Evolutionary conservation across 202 grass and related monocot species (phyloP), one percentile per base, ranked within the genome.

Genomic region (Panicum virgatum): DNA sequence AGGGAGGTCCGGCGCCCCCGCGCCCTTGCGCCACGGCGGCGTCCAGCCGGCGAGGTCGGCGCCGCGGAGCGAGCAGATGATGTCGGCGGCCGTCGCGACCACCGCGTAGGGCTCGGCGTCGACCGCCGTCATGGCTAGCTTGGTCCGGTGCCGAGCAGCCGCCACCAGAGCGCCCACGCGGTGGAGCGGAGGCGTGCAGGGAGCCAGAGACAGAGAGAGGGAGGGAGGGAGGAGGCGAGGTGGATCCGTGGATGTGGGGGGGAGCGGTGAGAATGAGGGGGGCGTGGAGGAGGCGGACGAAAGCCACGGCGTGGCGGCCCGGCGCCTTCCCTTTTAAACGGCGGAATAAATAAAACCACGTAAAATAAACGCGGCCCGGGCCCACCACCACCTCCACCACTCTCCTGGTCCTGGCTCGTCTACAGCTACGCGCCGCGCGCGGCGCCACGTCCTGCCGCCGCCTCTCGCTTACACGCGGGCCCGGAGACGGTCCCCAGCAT

Each of bases 21-120:
- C 22, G 56, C 10, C 57, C 18, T n/a, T 47, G 26, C 69, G 52
- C 89, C 84, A 87, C 0, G 85, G 89, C 66, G 89, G 85, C n/a
- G 85, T 75, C 89, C 89, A 88, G 0, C 89, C 89, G 38, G 80
- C 88, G 52, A 91, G 82, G 89, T 91, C 82, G 0, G 73, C 89
- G 18, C 16, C 85, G 26, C 85, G 89, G 26, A 91, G 78, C 3
- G 85, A 87, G 89, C 85, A 87, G 89, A 91, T 85, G 85, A 88
- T 91, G 85, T 70, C 82, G 16, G 89, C 89, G 0, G 89, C 89
- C 36, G 64, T 40, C 19, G 61, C 88, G 1, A 51, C 86, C 12
- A 43, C 66, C 38, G 47, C 76, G 42, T 53, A 51, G 11, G 45
- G 16, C 20, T 84, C 89, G 0, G 69, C 30, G 61, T 68, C 75